A percentile compares a stretch with the other conserved stretches of the same genome.
These are phyloP conservation scores for Casuarina glauca DNA, from an alignment of 306 rosid genomes.

Conservation along the genomic window DNA sequence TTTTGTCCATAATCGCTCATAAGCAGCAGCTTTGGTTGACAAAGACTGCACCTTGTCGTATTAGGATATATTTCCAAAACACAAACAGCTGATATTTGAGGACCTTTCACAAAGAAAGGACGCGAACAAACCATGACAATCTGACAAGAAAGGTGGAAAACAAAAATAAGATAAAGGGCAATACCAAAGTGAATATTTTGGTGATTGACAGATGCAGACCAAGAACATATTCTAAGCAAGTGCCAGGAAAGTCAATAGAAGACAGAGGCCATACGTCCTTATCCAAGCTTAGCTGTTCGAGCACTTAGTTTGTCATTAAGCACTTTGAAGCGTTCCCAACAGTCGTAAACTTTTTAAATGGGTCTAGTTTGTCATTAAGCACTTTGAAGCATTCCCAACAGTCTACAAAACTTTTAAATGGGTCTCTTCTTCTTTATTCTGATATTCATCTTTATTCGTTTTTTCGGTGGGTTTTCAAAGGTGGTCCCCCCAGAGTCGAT, in stretches of 20 bases:
- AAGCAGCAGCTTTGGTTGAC: slow-evolving; percentile 54
- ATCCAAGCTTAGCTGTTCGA: slow-evolving; percentile 75
- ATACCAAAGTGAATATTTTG: slow-evolving; percentile 30
- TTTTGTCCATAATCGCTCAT: slow-evolving; percentile 47
- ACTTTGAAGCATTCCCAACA: slow-evolving; percentile 55
- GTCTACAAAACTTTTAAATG: slow-evolving; percentile 19
- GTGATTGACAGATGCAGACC: slow-evolving; percentile 25
- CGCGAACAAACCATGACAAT: slow-evolving; percentile 38
- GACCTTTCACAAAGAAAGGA: slow-evolving; percentile 49
- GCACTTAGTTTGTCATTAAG: slow-evolving; percentile 52
- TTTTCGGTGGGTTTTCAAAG: slow-evolving; percentile 21
- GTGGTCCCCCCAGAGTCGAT: slow-evolving; percentile 61
- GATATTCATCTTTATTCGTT: neutral
- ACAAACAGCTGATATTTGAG: slow-evolving; percentile 53
- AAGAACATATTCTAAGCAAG: slow-evolving; percentile 26
- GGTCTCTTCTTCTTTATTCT: slow-evolving; percentile 5
- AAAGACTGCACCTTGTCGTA: slow-evolving; percentile 57
- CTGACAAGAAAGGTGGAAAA: slow-evolving; percentile 42
- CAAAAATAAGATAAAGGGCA: slow-evolving; percentile 21
- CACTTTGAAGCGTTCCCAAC: slow-evolving; percentile 56
- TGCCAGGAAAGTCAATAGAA: slow-evolving; percentile 56
- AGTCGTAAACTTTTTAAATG: slow-evolving; percentile 23
- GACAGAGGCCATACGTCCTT: slow-evolving; percentile 68
- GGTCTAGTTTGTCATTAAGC: slow-evolving; percentile 44
- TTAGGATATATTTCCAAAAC: slow-evolving; percentile 55